phyloP scores from a whole-genome alignment of 129 eudicot species.

The Rutidosis leptorrhynchoides region DNA sequence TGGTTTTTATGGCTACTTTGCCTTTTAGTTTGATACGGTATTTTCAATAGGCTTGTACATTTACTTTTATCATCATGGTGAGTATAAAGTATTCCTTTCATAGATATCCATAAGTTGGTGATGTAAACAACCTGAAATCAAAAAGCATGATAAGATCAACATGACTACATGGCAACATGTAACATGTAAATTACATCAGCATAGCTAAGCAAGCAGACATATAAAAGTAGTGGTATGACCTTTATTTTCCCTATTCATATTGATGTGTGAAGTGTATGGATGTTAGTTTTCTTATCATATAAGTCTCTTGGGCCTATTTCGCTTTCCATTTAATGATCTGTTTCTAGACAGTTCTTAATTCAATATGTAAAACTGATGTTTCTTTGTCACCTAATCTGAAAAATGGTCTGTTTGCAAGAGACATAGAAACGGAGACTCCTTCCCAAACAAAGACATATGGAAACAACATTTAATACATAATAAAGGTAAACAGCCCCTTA shows the following conservation, averaged over 20 bases:
- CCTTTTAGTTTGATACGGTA: background rate
- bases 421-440: too few relatives aligned
- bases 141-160: conserved; percentile 13
- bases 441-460: too few relatives aligned
- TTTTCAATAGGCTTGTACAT: background rate
- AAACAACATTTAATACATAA: too few relatives aligned
- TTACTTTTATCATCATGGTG: conserved; percentile 13
- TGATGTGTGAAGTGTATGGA: conserved; percentile 17
- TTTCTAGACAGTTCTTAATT: too few relatives aligned
- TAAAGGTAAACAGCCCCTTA: too few relatives aligned
- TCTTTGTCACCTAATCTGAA: too few relatives aligned
- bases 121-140: background rate
- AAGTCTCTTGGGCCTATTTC: too few relatives aligned
- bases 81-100: conserved; percentile 6
- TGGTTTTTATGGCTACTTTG: background rate
- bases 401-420: too few relatives aligned
- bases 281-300: conserved; percentile 3
- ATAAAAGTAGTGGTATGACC: conserved; percentile 6
- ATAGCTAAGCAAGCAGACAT: conserved; percentile 15
- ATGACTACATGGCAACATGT: conserved; percentile 24
- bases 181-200: background rate
- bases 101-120: conserved; percentile 1
- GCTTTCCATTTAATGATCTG: too few relatives aligned
- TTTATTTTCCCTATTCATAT: conserved; percentile 1
- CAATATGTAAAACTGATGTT: too few relatives aligned